phyloP scores from a whole-genome alignment of 805 yeast genomes.

The Suhomyces sp. region DNA sequence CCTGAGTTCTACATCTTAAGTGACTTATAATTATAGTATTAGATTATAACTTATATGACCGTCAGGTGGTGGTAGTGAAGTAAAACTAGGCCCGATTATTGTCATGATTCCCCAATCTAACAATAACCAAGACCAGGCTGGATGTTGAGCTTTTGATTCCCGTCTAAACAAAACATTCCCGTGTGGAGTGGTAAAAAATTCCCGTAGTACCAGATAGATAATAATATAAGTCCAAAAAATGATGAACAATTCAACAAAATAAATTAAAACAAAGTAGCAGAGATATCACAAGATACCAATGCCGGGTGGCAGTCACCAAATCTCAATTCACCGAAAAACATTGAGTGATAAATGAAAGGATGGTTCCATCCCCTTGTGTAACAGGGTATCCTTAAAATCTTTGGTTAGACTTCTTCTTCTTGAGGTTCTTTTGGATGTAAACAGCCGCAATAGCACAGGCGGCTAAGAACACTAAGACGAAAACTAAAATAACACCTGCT shows the following conservation, averaged over 20 bases:
- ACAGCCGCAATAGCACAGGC: conserved; percentile 32
- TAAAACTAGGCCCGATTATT: not conserved
- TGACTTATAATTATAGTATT: conserved; percentile 2
- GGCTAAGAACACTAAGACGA: conserved; percentile 54
- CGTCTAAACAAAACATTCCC: conserved; percentile 11
- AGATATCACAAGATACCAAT: no score
- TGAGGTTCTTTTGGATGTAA: conserved; percentile 39
- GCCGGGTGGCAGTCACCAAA: no score
- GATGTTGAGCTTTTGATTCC: conserved; percentile 15
- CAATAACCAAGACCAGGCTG: not conserved
- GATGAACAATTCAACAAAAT: conserved; percentile 1
- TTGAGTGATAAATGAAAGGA: no score
- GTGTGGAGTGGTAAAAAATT: conserved; percentile 5
- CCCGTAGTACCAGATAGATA: conserved; percentile 4
- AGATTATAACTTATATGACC: conserved; percentile 3
- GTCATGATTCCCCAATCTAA: conserved; percentile 11
- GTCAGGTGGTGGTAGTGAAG: conserved; percentile 3
- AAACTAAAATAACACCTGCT: conserved; percentile 72
- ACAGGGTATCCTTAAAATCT: conserved; percentile 30
- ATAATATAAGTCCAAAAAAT: conserved; percentile 7
- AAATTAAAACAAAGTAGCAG: no score
- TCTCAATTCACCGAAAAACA: no score
- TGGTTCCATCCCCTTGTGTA: no score
- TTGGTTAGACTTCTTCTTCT: conserved; percentile 43
- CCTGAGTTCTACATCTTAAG: no score